Evolutionary conservation across 371 early-diverging fungal genomes (phyloP), one percentile per base, ranked within the genome.

Genomic region (Funneliformis caledonium): DNA sequence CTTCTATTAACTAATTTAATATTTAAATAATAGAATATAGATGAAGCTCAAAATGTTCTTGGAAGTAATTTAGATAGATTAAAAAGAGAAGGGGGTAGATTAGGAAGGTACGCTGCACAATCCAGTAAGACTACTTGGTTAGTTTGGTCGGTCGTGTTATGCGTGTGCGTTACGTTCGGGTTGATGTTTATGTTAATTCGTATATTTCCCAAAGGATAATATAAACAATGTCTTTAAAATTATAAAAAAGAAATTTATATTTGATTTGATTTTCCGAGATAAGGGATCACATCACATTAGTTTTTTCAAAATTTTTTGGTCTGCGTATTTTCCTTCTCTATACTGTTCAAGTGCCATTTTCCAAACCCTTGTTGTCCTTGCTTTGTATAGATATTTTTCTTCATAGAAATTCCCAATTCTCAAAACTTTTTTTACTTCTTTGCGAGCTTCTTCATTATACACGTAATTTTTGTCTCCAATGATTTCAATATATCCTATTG

Each of bases 101-200:
- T 86, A 33, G 83, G 83, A 52, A 45, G 80, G 12, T 86, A 86
- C 62, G 82, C 86, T 6, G 82, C 83, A 42, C 84, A 82, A 76
- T 84, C 85, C 67, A 83, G 83, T 43, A 86, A 86, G 68, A 86
- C 86, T 50, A 86, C 83, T 67, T 86, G 86, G 85, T 80, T 86
- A 77, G 85, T 86, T 33, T 86, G 85, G 86, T 83, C 81, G 8
- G 83, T 85, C 42, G 84, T 86, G 33, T 67, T 86, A 11, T 81
- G 78, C 26, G 86, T 86, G 14, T 85, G 86, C 48, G 4, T 86
- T 14, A 77, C 82, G 59, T 86, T 83, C 70, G 83, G 84, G 2
- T 76, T 86, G 10, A 86, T 84, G 85, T 85, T 86, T 75, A 82
- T 86, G 67, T 69, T 86, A 48, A 86, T 86, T 62, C 83, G 86